phyloP scores from a whole-genome alignment of 2,329 filamentous ascomycete species.

The Aschersonia sp. region DNA sequence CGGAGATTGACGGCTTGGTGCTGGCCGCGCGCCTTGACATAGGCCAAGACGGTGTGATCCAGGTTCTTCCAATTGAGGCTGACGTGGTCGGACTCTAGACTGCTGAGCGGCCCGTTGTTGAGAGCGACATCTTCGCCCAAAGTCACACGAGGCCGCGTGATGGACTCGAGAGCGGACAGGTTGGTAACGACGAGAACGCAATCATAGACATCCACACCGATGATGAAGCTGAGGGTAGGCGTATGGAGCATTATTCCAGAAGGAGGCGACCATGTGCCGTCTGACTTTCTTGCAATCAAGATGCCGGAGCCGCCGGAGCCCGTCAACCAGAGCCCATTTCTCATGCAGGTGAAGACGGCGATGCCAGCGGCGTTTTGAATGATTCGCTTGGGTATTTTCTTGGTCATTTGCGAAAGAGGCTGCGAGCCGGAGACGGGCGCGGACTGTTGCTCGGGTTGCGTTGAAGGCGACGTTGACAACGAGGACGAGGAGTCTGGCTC shows the following conservation, averaged over 20 bases:
- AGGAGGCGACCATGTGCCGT: conserved; percentile 82
- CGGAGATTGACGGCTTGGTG: conserved; percentile 38
- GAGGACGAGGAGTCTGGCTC: neutral
- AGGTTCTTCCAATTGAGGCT: conserved; percentile 35
- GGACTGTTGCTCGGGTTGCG: conserved; percentile 11
- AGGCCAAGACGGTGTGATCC: conserved; percentile 39
- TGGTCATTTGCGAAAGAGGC: conserved; percentile 39
- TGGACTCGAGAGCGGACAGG: conserved; percentile 66
- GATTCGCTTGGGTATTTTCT: conserved; percentile 76
- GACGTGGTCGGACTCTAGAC: conserved; percentile 34
- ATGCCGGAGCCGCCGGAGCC: conserved; percentile 84
- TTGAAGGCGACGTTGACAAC: conserved; percentile 8
- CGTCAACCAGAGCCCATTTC: conserved; percentile 80
- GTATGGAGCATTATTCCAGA: conserved; percentile 87
- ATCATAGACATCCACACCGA: conserved; percentile 90
- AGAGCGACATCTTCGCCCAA: conserved; percentile 70
- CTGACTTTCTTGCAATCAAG: conserved; percentile 67
- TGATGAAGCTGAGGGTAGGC: conserved; percentile 72
- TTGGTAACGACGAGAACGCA: conserved; percentile 90
- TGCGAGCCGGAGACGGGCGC: conserved; percentile 19
- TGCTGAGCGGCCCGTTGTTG: conserved; percentile 57
- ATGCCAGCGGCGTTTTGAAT: conserved; percentile 82
- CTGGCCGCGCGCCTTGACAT: conserved; percentile 43
- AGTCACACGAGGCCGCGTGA: conserved; percentile 64
- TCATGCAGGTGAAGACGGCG: conserved; percentile 91